Evolutionary conservation across 768 basidiomycete species (phyloP), one percentile per base, ranked within the genome.

Genomic region (Suillus lakei): DNA sequence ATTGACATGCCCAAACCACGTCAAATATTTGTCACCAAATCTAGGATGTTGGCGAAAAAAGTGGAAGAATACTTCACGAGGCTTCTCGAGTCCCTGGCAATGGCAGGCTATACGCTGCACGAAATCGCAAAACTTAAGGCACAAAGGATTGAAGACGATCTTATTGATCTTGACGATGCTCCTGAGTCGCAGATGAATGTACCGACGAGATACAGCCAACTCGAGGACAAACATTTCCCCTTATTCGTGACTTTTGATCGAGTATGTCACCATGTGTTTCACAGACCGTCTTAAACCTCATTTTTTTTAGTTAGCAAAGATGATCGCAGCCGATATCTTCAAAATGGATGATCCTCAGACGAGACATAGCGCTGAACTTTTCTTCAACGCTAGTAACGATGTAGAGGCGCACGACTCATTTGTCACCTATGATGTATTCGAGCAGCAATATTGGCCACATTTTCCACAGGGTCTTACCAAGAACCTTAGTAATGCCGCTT

Each of bases 21-120:
- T n/a, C n/a, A n/a, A n/a, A n/a, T n/a, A n/a, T 92, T 92, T 66
- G 85, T 92, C 4, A 92, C 91, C 0, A 87, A 90, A 69, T 91
- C 90, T 2, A 82, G 81, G 16, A 79, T 87, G 21, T 81, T 92
- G 3, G 89, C 89, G 0, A 78, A 76, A 18, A 90, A 89, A 66
- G 91, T 92, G n/a, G 82, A 88, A 66, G 86, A 88, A 48, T 87
- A 90, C 69, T 93, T 87, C 69, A 62, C 67, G 4, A 85, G 84
- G 67, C 74, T 91, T 21, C 67, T 84, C 10, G 75, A 80, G 13
- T 85, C 87, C 0, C 73, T 86, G 34, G 66, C 72, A 4, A 70
- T 80, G 3, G 78, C 78, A 10, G 72, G 76, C 3, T 73, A 77
- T 54, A 72, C 81, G 4, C 73, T 76, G 0, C 69, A 79, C 53